Percentiles rank a stretch among this genome's conserved stretches.
These are phyloP conservation scores for Phytophthora lateralis DNA, from an alignment of 352 stramenopile species.

Conservation along the genomic window DNA sequence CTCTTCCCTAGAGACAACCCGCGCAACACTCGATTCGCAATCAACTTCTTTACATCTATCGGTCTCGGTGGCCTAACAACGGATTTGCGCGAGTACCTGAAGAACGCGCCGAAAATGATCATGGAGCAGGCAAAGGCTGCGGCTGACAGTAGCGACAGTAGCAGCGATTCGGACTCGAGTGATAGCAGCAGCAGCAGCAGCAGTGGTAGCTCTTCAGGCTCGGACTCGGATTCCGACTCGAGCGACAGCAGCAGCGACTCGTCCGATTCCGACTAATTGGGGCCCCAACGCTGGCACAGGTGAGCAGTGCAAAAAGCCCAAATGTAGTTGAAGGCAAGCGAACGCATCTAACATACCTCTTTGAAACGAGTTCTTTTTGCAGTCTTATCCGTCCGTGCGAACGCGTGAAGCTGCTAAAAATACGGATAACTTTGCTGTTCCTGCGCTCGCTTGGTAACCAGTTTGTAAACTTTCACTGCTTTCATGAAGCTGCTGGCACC, in stretches of 20 bases:
- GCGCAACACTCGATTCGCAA: constrained; percentile 98
- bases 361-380: constrained; percentile 31
- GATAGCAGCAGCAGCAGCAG: constrained; percentile 34
- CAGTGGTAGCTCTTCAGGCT: constrained; percentile 34
- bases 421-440: constrained; percentile 15
- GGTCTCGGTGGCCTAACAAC: constrained; percentile 98
- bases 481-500: constrained; percentile 17
- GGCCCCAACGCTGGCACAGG: constrained; percentile 10
- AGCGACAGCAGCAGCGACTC: constrained; percentile 43
- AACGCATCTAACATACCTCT: constrained; percentile 19
- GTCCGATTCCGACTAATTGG: constrained; percentile 45
- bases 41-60: constrained; percentile 99
- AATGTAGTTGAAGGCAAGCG: constrained; percentile 6
- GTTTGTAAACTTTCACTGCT: neutral
- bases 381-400: constrained; percentile 15
- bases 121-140: constrained; percentile 69
- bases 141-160: constrained; percentile 48
- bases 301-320: constrained; percentile 14
- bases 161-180: constrained; percentile 45
- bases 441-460: neutral
- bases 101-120: constrained; percentile 96
- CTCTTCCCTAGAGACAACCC: constrained; percentile 98
- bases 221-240: constrained; percentile 52
- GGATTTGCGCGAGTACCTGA: constrained; percentile 95
- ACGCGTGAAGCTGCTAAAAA: constrained; percentile 27